Conservation (phyloP, 192 early-diverging fungal genomes). For the Lobosporangium transversale region DNA sequence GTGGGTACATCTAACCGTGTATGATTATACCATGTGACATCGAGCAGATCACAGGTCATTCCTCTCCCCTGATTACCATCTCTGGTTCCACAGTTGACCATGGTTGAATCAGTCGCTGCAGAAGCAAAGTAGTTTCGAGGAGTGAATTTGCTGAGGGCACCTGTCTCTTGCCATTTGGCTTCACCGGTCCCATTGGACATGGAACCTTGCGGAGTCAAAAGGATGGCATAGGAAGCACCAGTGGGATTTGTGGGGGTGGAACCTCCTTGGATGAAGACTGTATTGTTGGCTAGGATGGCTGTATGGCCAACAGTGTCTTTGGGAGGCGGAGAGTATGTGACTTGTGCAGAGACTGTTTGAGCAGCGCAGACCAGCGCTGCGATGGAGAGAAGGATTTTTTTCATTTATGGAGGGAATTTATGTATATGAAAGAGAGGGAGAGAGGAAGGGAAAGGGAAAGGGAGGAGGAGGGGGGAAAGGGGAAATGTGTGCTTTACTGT, state of each 20-base stretch:
- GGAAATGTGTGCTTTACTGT: too few species aligned
- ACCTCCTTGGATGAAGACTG: slow-evolving; percentile 45
- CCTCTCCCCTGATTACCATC: background rate
- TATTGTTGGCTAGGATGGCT: slow-evolving; percentile 15
- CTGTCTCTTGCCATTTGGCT: slow-evolving; percentile 15
- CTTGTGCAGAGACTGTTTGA: background rate
- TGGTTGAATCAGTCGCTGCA: background rate
- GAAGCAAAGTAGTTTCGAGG: slow-evolving; percentile 17
- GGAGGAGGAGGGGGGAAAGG: slow-evolving; percentile 2
- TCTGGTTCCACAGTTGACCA: slow-evolving; percentile 27
- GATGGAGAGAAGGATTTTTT: slow-evolving; percentile 5
- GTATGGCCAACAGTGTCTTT: slow-evolving; percentile 22
- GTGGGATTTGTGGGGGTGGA: background rate
- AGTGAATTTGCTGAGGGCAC: background rate
- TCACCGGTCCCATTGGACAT: background rate
- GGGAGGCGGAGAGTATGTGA: slow-evolving; percentile 7
- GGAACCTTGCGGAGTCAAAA: slow-evolving; percentile 1
- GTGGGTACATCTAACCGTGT: background rate
- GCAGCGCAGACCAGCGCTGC: slow-evolving; percentile 8
- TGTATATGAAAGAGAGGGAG: background rate
- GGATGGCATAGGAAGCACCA: slow-evolving; percentile 22
- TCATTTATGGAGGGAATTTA: slow-evolving; percentile 1
- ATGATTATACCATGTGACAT: slow-evolving; percentile 15
- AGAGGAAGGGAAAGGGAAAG: slow-evolving; percentile 5
- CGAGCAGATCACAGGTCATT: slow-evolving; percentile 25